Conservation (phyloP, 177 flowering plant genomes). For the Vitis hybrid region DNA sequence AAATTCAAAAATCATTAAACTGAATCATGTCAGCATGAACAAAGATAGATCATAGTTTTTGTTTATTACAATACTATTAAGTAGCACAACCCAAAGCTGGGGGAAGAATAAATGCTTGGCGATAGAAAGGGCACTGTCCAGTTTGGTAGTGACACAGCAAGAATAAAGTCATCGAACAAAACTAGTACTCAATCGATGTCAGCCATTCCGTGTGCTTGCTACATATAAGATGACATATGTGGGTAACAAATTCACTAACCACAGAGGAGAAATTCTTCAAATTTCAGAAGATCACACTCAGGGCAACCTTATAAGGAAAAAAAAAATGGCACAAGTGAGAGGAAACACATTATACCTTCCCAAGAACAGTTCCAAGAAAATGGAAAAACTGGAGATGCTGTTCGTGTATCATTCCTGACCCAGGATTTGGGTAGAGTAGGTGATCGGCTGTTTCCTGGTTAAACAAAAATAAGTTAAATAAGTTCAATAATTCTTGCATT, state of each 20-base stretch:
- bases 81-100: background rate
- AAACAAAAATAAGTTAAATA: background rate
- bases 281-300: background rate
- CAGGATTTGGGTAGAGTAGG: constrained; percentile 95
- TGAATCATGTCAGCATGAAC: background rate
- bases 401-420: constrained; percentile 91
- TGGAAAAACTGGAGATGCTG: constrained; percentile 89
- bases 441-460: constrained; percentile 88
- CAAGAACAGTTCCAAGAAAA: constrained; percentile 89
- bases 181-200: background rate
- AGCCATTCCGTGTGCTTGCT: background rate
- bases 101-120: background rate
- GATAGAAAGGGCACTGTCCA: background rate
- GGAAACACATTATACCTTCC: constrained; percentile 57
- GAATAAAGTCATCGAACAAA: background rate
- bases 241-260: background rate
- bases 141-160: background rate
- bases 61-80: background rate
- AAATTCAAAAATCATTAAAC: background rate
- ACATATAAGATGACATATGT: background rate
- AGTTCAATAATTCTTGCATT: no score
- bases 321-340: background rate
- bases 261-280: background rate
- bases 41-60: background rate
- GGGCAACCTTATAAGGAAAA: background rate